These are phyloP conservation scores for Beta corolliflora DNA, from an alignment of 179 eudicot genomes.

Conservation along the genomic window DNA sequence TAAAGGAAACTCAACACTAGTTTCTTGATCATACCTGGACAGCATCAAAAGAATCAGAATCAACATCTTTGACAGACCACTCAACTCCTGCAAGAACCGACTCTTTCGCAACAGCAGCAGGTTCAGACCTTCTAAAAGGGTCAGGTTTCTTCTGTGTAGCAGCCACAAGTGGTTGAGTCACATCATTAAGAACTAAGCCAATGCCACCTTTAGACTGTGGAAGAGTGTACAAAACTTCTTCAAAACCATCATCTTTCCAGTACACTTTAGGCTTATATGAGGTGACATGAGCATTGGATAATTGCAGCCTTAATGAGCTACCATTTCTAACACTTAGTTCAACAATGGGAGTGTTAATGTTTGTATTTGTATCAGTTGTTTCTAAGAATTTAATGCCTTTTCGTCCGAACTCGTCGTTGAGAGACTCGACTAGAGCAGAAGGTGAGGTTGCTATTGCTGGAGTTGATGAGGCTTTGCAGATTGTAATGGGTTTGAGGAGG, in stretches of 20 bases:
- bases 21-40: conserved; percentile 58
- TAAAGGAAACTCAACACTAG: neutral
- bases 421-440: conserved; percentile 41
- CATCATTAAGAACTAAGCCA: conserved; percentile 64
- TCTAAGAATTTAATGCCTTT: conserved; percentile 80
- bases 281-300: conserved; percentile 67
- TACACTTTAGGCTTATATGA: conserved; percentile 87
- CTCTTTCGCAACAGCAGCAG: conserved; percentile 20
- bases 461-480: conserved; percentile 38
- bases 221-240: conserved; percentile 72
- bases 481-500: conserved; percentile 52
- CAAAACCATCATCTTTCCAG: conserved; percentile 87
- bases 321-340: conserved; percentile 88
- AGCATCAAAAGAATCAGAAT: conserved; percentile 89
- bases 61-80: conserved; percentile 77
- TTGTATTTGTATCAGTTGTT: neutral
- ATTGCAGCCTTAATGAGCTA: conserved; percentile 65
- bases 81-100: conserved; percentile 44
- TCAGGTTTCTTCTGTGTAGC: conserved; percentile 14
- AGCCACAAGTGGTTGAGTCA: conserved; percentile 31
- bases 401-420: conserved; percentile 69
- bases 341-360: conserved; percentile 36
- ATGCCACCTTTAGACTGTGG: conserved; percentile 65
- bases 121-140: conserved; percentile 22
- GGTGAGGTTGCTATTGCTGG: conserved; percentile 36